A percentile compares a stretch with the other conserved stretches of the same genome.
phyloP scores from a whole-genome alignment of 1,139 yeast genomes.

The Hansenula lynferdii region DNA sequence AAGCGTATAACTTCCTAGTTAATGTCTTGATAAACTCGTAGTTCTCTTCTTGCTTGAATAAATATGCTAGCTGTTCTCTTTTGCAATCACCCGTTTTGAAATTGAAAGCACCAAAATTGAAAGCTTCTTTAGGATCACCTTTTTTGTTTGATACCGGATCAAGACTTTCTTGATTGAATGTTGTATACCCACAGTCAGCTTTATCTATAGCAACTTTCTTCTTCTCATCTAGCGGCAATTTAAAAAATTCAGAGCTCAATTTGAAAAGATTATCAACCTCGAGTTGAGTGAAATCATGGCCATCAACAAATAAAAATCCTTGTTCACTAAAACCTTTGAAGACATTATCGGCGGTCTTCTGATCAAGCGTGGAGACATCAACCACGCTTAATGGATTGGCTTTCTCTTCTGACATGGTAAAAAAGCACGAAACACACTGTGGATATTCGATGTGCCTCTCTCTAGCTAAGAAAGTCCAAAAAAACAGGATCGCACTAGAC shows the following conservation, averaged over 20 bases:
- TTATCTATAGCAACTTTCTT: conserved; percentile 39
- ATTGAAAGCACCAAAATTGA: conserved; percentile 26
- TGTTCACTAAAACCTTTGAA: conserved; percentile 62
- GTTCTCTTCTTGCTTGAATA: conserved; percentile 34
- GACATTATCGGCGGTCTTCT: conserved; percentile 43
- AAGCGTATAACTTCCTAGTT: conserved; percentile 35
- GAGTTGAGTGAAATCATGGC: conserved; percentile 55
- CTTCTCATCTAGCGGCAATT: conserved; percentile 46
- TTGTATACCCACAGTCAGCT: conserved; percentile 60
- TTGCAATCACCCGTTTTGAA: conserved; percentile 28
- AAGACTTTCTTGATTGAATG: conserved; percentile 53
- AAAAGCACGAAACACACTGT: too few species aligned
- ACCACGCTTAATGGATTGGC: conserved; percentile 43
- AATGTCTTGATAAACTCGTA: conserved; percentile 30
- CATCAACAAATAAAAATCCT: conserved; percentile 71
- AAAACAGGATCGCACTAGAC: too few species aligned
- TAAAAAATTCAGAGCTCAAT: conserved; percentile 53
- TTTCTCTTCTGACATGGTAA: too few species aligned
- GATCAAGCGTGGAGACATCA: conserved; percentile 46
- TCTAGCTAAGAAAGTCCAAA: too few species aligned
- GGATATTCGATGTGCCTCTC: too few species aligned
- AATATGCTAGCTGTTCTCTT: conserved; percentile 34
- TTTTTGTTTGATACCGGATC: conserved; percentile 41
- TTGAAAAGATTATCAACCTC: conserved; percentile 54
- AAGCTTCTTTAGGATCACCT: conserved; percentile 38